Base-by-base conservation (phyloP, 176 grass and related monocot genomes). In the Ananas comosus region DNA sequence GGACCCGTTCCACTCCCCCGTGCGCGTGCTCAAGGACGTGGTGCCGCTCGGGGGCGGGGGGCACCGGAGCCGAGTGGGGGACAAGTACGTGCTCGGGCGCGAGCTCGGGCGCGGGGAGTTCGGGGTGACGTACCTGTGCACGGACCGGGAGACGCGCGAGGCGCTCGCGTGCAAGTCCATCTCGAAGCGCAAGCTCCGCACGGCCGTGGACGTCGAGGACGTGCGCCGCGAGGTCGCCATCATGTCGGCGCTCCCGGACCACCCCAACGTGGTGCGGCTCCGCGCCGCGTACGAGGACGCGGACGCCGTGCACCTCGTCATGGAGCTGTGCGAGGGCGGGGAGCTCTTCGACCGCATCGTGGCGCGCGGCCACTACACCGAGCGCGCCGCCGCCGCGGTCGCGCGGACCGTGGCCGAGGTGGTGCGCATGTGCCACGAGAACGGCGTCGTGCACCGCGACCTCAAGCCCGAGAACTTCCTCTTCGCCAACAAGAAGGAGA, bases 381-480 rank as follows among this genome's bases (percentile, higher is more conserved):
- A 91, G 89, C 89, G 89, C 13, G 84, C 82, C 0, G 87, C 87
- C 0, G 87, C 87, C 0, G 27, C 70, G 0, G 77, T 71, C 1
- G 80, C 83, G 0, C 70, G 76, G 58, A 91, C 87, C 1, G 80
- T 91, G 13, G 87, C 87, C 4, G 87, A 91, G 83, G 87, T 91
- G 0, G 80, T 91, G 27, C 18, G 85, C 12, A 78, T 80, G 0
- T 92, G 89, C 76, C 89, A 92, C 71, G 79, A 70, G 6, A 86
- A 92, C 3, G 89, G 89, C 42, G 92, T 96, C 11, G 91, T 96
- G 72, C 92, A 96, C 69, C 52, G 92, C 25, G 92, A 96, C 74
- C 88, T 96, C 49, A 96, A 96, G 65, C 92, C 92, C 0, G 92
- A 96, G 86, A 96, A 96, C 11, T 96, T 96, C 65, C 23, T 96